These are phyloP conservation scores for Calendula officinalis DNA, from an alignment of 129 eudicot species.

Conservation along the genomic window DNA sequence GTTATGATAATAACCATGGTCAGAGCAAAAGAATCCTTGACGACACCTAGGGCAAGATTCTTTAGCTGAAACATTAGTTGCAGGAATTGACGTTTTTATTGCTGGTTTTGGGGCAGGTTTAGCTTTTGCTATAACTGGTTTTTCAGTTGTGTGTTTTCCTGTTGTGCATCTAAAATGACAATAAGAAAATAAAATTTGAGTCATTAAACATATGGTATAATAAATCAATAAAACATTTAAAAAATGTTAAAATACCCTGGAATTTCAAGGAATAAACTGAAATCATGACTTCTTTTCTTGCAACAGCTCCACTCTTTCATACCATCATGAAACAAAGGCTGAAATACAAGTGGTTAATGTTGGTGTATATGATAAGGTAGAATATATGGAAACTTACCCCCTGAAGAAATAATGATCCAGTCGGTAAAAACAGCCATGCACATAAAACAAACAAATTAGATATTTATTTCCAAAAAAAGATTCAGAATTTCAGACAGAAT, in stretches of 20 bases:
- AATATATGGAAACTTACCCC: slow-evolving; percentile 54
- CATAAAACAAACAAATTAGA: slow-evolving; percentile 40
- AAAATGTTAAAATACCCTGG: slow-evolving; percentile 61
- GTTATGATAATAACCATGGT: slow-evolving; percentile 56
- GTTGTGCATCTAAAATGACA: slow-evolving; percentile 65
- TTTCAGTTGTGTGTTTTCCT: slow-evolving; percentile 91
- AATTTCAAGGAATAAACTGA: slow-evolving; percentile 82
- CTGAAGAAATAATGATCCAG: slow-evolving; percentile 38
- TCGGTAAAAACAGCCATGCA: slow-evolving; percentile 30
- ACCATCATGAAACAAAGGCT: slow-evolving; percentile 98
- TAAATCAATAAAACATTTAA: too few species aligned
- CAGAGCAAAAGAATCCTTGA: slow-evolving; percentile 98
- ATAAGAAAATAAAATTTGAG: not conserved
- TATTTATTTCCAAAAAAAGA: not conserved
- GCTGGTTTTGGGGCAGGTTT: slow-evolving; percentile 41
- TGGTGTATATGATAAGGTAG: slow-evolving; percentile 7
- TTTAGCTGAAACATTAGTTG: slow-evolving; percentile 43
- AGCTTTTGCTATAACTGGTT: slow-evolving; percentile 63
- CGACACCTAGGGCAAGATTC: slow-evolving; percentile 87
- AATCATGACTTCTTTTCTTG: slow-evolving; percentile 96
- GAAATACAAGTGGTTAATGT: slow-evolving; percentile 25
- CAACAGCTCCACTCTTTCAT: slow-evolving; percentile 99
- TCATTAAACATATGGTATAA: not conserved
- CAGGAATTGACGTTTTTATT: slow-evolving; percentile 32
- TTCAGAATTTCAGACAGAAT: slow-evolving; percentile 8